A percentile compares a stretch with the other conserved stretches of the same genome.
Conservation (phyloP, 192 early-diverging fungal genomes). For the Mortierella antarctica region DNA sequence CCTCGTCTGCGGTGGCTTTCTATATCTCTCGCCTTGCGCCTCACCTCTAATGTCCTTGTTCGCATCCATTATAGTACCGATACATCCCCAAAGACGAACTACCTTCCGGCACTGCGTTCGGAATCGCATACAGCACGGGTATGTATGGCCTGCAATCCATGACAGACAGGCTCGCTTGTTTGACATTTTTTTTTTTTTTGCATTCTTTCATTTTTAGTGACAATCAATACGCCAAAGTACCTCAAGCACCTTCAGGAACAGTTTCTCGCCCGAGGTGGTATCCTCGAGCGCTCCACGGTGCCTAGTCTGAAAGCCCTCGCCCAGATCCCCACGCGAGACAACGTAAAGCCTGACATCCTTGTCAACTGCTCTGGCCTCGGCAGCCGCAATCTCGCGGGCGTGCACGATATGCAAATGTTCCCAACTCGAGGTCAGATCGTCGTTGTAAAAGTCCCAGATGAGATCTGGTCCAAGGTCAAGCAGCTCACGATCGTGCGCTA, state of each 20-base stretch:
- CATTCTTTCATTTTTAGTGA: conserved; percentile 40
- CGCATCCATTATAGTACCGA: conserved; percentile 39
- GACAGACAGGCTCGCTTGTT: not conserved
- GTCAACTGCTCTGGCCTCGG: conserved; percentile 87
- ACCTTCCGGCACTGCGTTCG: conserved; percentile 64
- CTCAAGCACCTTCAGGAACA: conserved; percentile 65
- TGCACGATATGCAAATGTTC: conserved; percentile 76
- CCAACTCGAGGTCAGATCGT: conserved; percentile 87
- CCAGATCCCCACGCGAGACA: conserved; percentile 11
- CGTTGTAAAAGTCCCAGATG: conserved; percentile 76
- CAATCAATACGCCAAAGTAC: conserved; percentile 75
- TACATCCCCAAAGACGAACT: conserved; percentile 58
- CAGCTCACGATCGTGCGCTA: conserved; percentile 64
- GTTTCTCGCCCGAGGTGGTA: conserved; percentile 65
- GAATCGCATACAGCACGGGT: conserved; percentile 71
- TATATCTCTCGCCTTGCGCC: too few species aligned
- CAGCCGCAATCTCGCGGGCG: conserved; percentile 72
- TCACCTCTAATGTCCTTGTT: not conserved
- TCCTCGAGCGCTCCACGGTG: conserved; percentile 48
- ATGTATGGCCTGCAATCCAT: not conserved
- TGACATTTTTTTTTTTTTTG: conserved; percentile 1
- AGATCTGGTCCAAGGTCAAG: conserved; percentile 59
- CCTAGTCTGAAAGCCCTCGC: conserved; percentile 63
- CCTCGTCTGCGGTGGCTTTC: not conserved
- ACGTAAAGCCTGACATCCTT: conserved; percentile 62